Conservation (phyloP, 352 stramenopile species). For the Albugo laibachii region DNA sequence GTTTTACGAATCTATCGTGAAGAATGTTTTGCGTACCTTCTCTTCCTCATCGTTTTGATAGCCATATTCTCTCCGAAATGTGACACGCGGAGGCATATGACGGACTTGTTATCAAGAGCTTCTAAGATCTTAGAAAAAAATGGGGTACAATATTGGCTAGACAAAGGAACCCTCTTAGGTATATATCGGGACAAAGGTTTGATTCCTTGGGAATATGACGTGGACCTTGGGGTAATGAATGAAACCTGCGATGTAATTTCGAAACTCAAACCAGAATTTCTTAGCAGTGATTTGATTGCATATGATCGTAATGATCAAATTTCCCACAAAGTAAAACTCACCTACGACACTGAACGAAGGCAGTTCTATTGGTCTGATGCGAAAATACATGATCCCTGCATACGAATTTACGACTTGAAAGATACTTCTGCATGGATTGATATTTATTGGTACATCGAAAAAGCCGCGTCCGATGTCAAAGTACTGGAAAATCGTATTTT, state of each 20-base stretch:
- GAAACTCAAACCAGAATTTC: conserved; percentile 40
- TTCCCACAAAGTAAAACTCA: conserved; percentile 64
- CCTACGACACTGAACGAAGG: conserved; percentile 67
- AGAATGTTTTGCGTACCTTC: too few species aligned
- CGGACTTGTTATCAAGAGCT: conserved; percentile 40
- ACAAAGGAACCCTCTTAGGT: conserved; percentile 56
- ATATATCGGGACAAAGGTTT: conserved; percentile 40
- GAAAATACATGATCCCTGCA: conserved; percentile 49
- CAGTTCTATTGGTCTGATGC: conserved; percentile 63
- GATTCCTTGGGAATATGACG: conserved; percentile 67
- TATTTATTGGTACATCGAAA: conserved; percentile 46
- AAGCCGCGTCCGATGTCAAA: conserved; percentile 19
- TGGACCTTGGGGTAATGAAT: conserved; percentile 67
- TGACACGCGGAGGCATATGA: conserved; percentile 51
- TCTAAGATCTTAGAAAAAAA: conserved; percentile 34
- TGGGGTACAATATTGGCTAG: conserved; percentile 63
- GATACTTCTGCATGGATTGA: conserved; percentile 52
- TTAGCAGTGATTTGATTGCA: conserved; percentile 27
- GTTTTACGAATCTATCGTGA: too few species aligned
- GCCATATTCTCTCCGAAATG: conserved; percentile 42
- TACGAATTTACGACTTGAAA: conserved; percentile 41
- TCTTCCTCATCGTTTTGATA: too few species aligned
- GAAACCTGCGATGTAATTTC: conserved; percentile 43
- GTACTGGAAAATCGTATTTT: conserved; percentile 25
- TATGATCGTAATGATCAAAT: conserved; percentile 57